phyloP scores from a whole-genome alignment of 257 asterid genomes.

The Przewalskia tangutica region DNA sequence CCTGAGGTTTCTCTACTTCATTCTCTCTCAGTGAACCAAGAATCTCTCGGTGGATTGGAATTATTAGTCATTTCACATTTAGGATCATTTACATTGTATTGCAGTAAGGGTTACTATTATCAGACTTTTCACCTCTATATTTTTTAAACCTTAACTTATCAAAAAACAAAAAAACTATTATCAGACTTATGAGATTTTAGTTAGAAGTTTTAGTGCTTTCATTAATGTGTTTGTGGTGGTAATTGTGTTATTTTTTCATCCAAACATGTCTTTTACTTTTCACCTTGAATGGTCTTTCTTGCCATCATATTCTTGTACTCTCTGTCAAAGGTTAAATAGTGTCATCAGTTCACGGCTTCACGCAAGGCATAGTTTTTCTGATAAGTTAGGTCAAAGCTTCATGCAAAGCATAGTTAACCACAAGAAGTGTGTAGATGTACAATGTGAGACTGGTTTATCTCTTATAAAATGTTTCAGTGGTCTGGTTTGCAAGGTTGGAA shows the following conservation, averaged over 20 bases:
- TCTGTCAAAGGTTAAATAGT: neutral
- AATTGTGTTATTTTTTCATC: neutral
- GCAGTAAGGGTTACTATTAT: neutral
- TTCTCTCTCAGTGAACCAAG: neutral
- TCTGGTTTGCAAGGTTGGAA: neutral
- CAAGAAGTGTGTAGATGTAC: neutral
- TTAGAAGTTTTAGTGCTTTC: neutral
- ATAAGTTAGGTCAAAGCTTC: neutral
- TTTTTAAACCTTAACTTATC: neutral
- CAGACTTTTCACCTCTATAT: neutral
- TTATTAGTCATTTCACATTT: neutral
- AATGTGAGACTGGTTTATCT: neutral
- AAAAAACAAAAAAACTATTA: neutral
- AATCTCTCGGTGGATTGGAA: neutral
- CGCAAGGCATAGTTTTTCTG: neutral
- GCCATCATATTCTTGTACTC: neutral
- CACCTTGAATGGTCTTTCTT: neutral
- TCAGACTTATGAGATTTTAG: neutral
- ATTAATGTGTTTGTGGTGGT: neutral
- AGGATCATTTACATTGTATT: neutral
- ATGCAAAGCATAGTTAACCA: neutral
- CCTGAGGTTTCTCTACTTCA: neutral
- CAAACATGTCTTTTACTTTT: neutral
- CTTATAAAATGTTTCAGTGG: neutral
- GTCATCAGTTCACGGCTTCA: neutral